A percentile compares a stretch with the other conserved stretches of the same genome.
Evolutionary conservation across 2,329 filamentous ascomycete genomes (phyloP).

Genomic region (Didymella glomerata): DNA sequence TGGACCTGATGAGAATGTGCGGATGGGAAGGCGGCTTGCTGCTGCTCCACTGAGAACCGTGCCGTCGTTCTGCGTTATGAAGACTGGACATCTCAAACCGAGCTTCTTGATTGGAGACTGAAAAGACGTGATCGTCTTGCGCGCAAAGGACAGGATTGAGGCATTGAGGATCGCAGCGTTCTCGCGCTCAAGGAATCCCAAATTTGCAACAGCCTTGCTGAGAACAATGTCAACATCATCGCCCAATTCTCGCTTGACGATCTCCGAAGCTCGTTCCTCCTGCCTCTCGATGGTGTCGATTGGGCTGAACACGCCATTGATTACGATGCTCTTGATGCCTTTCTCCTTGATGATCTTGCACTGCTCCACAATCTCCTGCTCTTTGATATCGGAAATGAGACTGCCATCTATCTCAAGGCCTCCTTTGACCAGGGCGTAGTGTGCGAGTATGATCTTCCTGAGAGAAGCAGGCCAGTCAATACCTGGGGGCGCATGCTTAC

Average conservation of each 20-base stretch:
- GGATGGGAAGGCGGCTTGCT: conserved; percentile 59
- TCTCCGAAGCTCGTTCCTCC: conserved; percentile 60
- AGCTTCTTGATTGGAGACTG: conserved; percentile 57
- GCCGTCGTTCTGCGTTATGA: conserved; percentile 63
- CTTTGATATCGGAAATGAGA: conserved; percentile 53
- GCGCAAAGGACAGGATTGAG: conserved; percentile 57
- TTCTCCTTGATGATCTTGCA: conserved; percentile 56
- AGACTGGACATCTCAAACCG: conserved; percentile 57
- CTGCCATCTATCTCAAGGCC: conserved; percentile 62
- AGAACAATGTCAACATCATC: conserved; percentile 59
- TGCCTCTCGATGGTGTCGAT: conserved; percentile 64
- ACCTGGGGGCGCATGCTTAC: conserved; percentile 60
- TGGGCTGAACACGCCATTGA: conserved; percentile 67
- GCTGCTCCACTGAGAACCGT: conserved; percentile 58
- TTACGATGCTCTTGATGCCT: conserved; percentile 59
- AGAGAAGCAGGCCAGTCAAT: conserved; percentile 59
- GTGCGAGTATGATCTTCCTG: conserved; percentile 57
- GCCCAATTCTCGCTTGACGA: conserved; percentile 58
- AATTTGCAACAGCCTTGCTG: conserved; percentile 61
- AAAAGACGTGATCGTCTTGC: conserved; percentile 57
- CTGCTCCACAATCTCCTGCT: conserved; percentile 56
- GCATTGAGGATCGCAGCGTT: conserved; percentile 62
- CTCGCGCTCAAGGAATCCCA: conserved; percentile 61
- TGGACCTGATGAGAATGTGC: conserved; percentile 61
- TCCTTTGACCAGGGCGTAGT: conserved; percentile 58